Percentiles rank a stretch among this genome's conserved stretches.
Evolutionary conservation across 495 filamentous ascomycete species (phyloP).

Genomic region (Ramalina intermedia): DNA sequence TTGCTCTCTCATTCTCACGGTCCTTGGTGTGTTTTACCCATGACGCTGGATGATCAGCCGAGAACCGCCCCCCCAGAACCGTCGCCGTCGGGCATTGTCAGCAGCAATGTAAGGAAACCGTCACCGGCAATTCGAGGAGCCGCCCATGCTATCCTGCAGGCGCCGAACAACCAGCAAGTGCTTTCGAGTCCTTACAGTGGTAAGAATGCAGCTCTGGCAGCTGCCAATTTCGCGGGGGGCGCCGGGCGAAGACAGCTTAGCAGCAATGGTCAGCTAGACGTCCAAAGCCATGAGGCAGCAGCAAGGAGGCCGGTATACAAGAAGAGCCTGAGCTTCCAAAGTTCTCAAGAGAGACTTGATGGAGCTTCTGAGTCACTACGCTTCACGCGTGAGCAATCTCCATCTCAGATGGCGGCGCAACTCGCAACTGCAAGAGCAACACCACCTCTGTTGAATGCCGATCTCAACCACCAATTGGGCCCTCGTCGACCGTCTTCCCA

Average conservation of each 20-base stretch:
- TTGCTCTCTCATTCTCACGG: too few relatives aligned
- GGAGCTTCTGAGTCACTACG: constrained; percentile 4
- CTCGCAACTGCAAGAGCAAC: constrained; percentile 39
- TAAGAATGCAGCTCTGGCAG: constrained; percentile 32
- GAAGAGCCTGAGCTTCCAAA: background rate
- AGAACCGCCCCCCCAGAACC: background rate
- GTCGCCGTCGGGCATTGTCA: too few relatives aligned
- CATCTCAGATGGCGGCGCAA: constrained; percentile 40
- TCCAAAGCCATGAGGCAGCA: background rate
- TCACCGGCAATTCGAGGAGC: constrained; percentile 13
- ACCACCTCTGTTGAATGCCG: constrained; percentile 15
- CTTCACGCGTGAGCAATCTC: constrained; percentile 21
- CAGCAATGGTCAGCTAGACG: background rate
- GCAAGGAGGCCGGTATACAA: background rate
- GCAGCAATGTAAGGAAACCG: constrained; percentile 2
- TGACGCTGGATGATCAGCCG: background rate
- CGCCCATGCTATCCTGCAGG: constrained; percentile 5
- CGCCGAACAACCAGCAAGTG: background rate
- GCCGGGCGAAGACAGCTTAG: constrained; percentile 16
- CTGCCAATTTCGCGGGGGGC: constrained; percentile 25
- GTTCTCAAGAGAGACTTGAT: background rate
- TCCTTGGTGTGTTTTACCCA: background rate
- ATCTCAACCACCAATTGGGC: background rate
- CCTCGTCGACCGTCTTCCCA: background rate
- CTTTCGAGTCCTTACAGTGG: constrained; percentile 9